Base-by-base conservation (phyloP, 306 rosid species). In the Sicyos baderoa region DNA sequence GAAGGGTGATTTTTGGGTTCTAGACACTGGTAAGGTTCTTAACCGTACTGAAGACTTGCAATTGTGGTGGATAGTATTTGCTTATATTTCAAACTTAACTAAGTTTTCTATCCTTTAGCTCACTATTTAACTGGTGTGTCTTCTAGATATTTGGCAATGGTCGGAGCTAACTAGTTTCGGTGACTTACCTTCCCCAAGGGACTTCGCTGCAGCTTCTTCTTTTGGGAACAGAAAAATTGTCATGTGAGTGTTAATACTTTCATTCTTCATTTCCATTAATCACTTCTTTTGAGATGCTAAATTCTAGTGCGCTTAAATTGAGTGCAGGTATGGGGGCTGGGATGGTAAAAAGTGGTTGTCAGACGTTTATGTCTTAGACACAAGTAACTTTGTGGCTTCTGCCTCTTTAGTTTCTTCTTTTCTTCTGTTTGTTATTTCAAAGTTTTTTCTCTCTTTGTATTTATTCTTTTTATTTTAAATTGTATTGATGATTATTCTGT, bases 1-100 rank as follows among this genome's bases (percentile, higher is more conserved):
- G 93, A 82, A 88, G 81, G 98, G 98, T 66, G 98, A 93, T 86
- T 89, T 93, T 79, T 93, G 98, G 98, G 98, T 93, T 80, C 75
- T 93, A 72, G 98, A 93, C 81, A 93, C 97, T 9, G 98, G 97
- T 93, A 84, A 75, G 57, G 19, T 57, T 54, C 68, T 72, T 66
- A 69, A 15, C 56, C 32, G 2, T 71, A 40, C 60, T 73, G 76
- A 47, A 68, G 54, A 37, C 16, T 48, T 75, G 44, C 13, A 10
- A 51, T 27, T 68, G 47, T 68, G 29, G 50, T 27, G 18, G 51
- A 67, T 7, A 22, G 45, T 22, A 49, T 49, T 16, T 25, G 73
- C 59, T 50, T 51, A 16, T 29, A 12, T 68, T 68, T 25, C 60
- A 51, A 49, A 42, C 47, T 29, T 51, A 4, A 49, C 48, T 2